These are phyloP conservation scores for Ilyonectria sp. DNA, from an alignment of 2,329 filamentous ascomycete genomes.

Conservation along the genomic window DNA sequence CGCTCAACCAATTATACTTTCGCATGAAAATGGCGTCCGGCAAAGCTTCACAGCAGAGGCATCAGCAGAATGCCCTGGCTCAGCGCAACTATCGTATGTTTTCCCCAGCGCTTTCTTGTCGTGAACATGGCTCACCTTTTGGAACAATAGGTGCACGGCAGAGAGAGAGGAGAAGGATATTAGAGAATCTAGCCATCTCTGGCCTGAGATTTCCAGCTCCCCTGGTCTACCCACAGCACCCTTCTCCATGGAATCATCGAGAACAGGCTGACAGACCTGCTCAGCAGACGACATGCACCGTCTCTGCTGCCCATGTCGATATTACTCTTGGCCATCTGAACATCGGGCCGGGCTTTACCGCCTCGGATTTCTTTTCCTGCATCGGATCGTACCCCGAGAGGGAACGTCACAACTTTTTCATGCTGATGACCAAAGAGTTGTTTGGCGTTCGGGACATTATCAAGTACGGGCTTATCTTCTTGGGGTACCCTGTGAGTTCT, in stretches of 20 bases:
- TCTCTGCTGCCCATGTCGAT: background rate
- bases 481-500: constrained; percentile 18
- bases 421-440: constrained; percentile 14
- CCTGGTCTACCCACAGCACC: background rate
- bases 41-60: constrained; percentile 3
- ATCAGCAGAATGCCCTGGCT: constrained; percentile 12
- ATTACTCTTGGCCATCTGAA: background rate
- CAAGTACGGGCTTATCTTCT: constrained; percentile 16
- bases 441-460: constrained; percentile 20
- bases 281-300: background rate
- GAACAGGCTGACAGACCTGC: background rate
- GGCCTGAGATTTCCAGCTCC: background rate
- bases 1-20: background rate
- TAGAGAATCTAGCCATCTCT: constrained; percentile 9
- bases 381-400: constrained; percentile 7
- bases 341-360: background rate
- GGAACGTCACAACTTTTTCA: constrained; percentile 16
- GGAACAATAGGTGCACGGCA: constrained; percentile 7
- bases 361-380: constrained; percentile 22
- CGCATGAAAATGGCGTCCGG: constrained; percentile 1
- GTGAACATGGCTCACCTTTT: constrained; percentile 1
- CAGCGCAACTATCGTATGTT: constrained; percentile 24
- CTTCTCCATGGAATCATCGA: background rate
- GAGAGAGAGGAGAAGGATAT: constrained; percentile 6
- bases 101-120: background rate